Evolutionary conservation across 148 eudicot species (phyloP), one percentile per base, ranked within the genome.

Genomic region (Suaeda aralocaspica): DNA sequence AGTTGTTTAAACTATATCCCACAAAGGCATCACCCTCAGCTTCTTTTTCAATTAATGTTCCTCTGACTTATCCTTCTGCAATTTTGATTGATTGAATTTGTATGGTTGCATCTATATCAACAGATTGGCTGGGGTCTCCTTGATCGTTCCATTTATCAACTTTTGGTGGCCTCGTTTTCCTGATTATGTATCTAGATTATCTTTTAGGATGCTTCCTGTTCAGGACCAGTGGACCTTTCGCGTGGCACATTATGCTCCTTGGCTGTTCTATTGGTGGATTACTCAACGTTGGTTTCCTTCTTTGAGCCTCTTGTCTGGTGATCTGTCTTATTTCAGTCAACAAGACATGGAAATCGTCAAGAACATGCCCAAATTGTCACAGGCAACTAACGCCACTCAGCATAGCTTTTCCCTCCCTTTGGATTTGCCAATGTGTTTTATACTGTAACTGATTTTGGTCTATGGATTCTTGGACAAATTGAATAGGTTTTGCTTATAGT

Each of bases 81-180:
- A 24, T 25, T 26, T 66, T 45, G 12, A 13, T 69, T 28, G 18
- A 19, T 28, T 13, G 19, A 13, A 12, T 15, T 61, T 31, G 4
- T 77, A 31, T 16, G 45, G 3, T 44, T 24, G 29, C 61, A n/a
- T n/a, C 65, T 61, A 33, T 46, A 19, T 68, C 26, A 69, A 64
- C 86, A 89, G 98, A 83, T 80, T 93, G 76, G 71, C 87, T 16
- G 96, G 96, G 46, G 82, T 82, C 59, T 72, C 95, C 49, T 78
- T 93, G 75, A 84, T 93, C 3, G 92, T 69, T 66, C 92, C 96
- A 64, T 73, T 76, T 64, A 86, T 84, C 59, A 66, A 90, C 78
- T 90, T 83, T 77, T 85, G 89, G 91, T 93, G 98, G 98, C 83
- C 82, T 55, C 71, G 76, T 66, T 25, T 87, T 45, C 95, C 98